phyloP scores from a whole-genome alignment of 495 filamentous ascomycete species.

The Entonaema liquescens region DNA sequence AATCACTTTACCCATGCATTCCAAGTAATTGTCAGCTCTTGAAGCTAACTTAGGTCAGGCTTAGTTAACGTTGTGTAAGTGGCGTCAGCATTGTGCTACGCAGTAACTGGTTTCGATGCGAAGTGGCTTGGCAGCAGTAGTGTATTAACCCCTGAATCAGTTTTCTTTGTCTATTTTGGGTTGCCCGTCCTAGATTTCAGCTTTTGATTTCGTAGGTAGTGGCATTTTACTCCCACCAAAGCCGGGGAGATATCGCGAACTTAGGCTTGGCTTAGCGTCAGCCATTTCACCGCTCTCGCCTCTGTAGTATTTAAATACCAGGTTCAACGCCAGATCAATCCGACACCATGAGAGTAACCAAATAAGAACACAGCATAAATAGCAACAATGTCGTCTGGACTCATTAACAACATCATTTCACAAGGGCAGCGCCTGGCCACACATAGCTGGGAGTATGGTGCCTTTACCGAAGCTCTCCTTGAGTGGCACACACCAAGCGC shows the following conservation, averaged over 20 bases:
- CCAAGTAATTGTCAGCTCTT: neutral
- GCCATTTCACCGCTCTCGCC: neutral
- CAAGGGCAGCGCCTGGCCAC: slow-evolving; percentile 40
- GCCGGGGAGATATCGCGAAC: slow-evolving; percentile 1
- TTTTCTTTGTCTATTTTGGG: neutral
- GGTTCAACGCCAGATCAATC: too few species aligned
- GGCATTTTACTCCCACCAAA: neutral
- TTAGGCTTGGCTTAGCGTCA: neutral
- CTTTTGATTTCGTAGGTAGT: slow-evolving; percentile 1
- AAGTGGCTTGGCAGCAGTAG: neutral
- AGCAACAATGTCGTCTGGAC: slow-evolving; percentile 25
- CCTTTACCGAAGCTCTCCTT: slow-evolving; percentile 57
- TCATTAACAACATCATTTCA: slow-evolving; percentile 35
- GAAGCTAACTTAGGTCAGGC: slow-evolving; percentile 1
- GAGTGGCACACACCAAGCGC: slow-evolving; percentile 55
- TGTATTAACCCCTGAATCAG: too few species aligned
- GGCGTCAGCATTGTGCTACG: slow-evolving; percentile 22
- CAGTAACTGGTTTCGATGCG: neutral
- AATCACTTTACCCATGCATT: too few species aligned
- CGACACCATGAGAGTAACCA: neutral
- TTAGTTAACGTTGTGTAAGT: neutral
- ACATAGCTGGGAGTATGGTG: slow-evolving; percentile 60
- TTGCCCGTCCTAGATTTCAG: neutral
- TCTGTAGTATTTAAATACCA: neutral
- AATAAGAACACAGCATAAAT: neutral